These are phyloP conservation scores for Alternaria sp. DNA, from an alignment of 2,329 filamentous ascomycete genomes.

Conservation along the genomic window DNA sequence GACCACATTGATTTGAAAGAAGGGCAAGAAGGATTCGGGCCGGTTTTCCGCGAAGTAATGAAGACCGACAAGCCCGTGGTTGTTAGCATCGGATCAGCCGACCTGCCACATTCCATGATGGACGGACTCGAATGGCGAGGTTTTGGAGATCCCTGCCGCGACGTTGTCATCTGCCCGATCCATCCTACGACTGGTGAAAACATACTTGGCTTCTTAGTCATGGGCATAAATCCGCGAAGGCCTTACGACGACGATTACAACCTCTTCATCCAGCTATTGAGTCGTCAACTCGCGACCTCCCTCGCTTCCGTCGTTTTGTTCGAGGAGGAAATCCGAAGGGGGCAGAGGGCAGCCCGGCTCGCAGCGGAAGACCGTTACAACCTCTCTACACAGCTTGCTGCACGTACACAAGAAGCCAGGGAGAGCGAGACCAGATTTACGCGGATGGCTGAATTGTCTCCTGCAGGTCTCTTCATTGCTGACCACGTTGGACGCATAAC, in stretches of 20 bases:
- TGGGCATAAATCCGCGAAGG: constrained; percentile 78
- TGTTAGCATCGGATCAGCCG: constrained; percentile 70
- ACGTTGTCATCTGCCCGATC: constrained; percentile 78
- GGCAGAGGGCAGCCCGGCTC: constrained; percentile 74
- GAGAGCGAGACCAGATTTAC: constrained; percentile 79
- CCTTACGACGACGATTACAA: constrained; percentile 83
- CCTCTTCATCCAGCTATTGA: constrained; percentile 76
- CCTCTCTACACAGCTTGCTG: constrained; percentile 75
- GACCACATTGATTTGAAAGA: constrained; percentile 70
- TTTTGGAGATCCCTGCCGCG: constrained; percentile 72
- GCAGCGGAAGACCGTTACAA: constrained; percentile 79
- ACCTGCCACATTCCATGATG: constrained; percentile 68
- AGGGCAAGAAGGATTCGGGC: constrained; percentile 75
- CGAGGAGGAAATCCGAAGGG: constrained; percentile 79
- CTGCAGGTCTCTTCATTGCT: constrained; percentile 86
- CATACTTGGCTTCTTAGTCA: constrained; percentile 77
- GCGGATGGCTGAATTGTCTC: constrained; percentile 82
- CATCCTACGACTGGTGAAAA: constrained; percentile 76
- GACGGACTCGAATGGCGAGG: constrained; percentile 73
- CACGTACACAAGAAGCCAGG: constrained; percentile 63
- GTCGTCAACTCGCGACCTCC: constrained; percentile 77
- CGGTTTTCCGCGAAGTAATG: constrained; percentile 78
- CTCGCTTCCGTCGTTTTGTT: constrained; percentile 82
- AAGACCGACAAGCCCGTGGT: constrained; percentile 70
- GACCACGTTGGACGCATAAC: constrained; percentile 72